A percentile compares a stretch with the other conserved stretches of the same genome.
Conservation (phyloP, 805 yeast genomes). For the Spathaspora passalidarum region DNA sequence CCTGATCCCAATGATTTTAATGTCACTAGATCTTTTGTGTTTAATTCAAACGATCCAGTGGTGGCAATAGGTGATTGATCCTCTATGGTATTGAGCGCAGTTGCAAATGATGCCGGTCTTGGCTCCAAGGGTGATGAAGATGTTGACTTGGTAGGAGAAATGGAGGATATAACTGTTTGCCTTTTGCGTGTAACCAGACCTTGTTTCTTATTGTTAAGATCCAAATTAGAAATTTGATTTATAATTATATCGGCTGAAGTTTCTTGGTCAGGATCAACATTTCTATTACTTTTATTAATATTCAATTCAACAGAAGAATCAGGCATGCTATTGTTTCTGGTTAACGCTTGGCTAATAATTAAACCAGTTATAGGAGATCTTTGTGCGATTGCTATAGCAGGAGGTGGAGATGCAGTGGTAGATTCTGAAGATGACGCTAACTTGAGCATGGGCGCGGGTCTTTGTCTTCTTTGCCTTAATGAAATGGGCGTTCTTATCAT, state of each 20-base stretch:
- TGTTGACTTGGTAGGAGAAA: constrained; percentile 38
- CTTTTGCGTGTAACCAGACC: constrained; percentile 21
- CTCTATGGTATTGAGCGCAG: constrained; percentile 2
- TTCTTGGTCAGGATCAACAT: constrained; percentile 23
- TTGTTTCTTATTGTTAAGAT: constrained; percentile 10
- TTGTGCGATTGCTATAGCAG: neutral
- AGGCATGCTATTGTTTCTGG: neutral
- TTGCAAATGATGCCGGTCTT: constrained; percentile 3
- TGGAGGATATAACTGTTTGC: constrained; percentile 41
- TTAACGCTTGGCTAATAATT: constrained; percentile 6
- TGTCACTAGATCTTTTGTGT: constrained; percentile 63
- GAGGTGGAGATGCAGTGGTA: neutral
- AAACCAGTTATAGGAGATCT: neutral
- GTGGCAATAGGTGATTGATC: constrained; percentile 31
- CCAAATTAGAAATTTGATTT: constrained; percentile 26
- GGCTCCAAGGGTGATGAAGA: constrained; percentile 18
- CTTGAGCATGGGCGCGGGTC: constrained; percentile 32
- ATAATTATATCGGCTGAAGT: constrained; percentile 20
- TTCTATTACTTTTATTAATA: constrained; percentile 16
- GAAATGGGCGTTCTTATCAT: constrained; percentile 9
- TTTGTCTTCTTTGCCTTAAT: constrained; percentile 19
- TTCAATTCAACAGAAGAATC: constrained; percentile 1
- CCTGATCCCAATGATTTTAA: constrained; percentile 86
- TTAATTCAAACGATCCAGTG: constrained; percentile 27
- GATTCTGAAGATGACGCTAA: constrained; percentile 9